phyloP scores from a whole-genome alignment of 2,329 filamentous ascomycete genomes.

The Hymenoscyphus occultus region DNA sequence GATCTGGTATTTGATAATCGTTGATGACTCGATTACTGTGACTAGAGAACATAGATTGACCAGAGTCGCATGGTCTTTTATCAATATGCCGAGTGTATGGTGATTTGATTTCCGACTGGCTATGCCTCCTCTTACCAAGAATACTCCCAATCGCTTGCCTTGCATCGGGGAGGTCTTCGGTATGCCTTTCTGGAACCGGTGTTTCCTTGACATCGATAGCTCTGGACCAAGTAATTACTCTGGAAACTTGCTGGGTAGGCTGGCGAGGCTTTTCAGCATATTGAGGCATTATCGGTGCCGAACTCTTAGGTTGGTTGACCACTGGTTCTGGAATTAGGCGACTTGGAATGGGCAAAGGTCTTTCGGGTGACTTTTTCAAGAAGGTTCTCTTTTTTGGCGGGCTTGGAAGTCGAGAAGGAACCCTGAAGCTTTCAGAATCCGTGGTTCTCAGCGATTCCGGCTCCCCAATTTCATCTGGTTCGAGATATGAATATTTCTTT shows the following conservation, averaged over 20 bases:
- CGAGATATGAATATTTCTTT: conserved; percentile 17
- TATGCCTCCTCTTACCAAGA: not conserved
- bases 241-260: conserved; percentile 29
- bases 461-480: conserved; percentile 7
- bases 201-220: conserved; percentile 31
- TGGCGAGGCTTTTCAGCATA: conserved; percentile 23
- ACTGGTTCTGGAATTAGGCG: not conserved
- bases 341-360: not conserved
- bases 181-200: conserved; percentile 13
- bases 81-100: not conserved
- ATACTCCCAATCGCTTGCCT: not conserved
- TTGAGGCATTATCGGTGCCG: not conserved
- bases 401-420: not conserved
- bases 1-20: not conserved
- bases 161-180: conserved; percentile 23
- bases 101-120: not conserved
- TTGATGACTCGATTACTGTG: conserved; percentile 1
- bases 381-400: not conserved
- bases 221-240: conserved; percentile 33
- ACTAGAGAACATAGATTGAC: conserved; percentile 4
- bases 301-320: not conserved
- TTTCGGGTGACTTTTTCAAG: not conserved
- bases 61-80: conserved; percentile 4
- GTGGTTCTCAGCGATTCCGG: not conserved
- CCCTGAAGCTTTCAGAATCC: not conserved